Percentiles rank a stretch among this genome's conserved stretches.
phyloP scores from a whole-genome alignment of 345 rosid genomes.

The Hirschfeldia incana region DNA sequence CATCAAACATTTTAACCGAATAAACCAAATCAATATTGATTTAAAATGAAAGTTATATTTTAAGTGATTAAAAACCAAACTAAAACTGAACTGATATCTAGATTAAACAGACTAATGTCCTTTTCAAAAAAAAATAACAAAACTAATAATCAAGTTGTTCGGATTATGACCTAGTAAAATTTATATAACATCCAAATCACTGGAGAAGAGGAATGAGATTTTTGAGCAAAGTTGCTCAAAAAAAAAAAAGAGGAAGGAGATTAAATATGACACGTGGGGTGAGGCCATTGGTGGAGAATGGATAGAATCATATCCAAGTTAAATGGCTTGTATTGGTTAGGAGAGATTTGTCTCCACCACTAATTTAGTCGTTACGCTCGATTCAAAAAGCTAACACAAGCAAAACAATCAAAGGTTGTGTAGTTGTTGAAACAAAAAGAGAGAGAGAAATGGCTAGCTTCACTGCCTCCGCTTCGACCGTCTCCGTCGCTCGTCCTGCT shows the following conservation, averaged over 20 bases:
- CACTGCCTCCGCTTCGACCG: conserved; percentile 54
- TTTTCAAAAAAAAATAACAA: no score
- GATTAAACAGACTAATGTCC: no score
- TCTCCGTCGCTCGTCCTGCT: conserved; percentile 49
- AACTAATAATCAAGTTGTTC: no score
- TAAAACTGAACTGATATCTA: no score
- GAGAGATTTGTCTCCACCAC: conserved; percentile 29
- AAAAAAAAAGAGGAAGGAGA: conserved; percentile 29
- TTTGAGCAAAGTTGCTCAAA: no score
- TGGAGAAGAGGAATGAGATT: neutral
- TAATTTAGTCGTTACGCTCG: conserved; percentile 12
- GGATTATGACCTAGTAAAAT: neutral
- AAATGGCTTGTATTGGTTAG: conserved; percentile 37
- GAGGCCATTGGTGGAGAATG: conserved; percentile 45
- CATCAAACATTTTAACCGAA: no score
- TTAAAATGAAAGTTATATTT: no score
- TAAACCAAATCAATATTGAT: no score
- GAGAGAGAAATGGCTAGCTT: conserved; percentile 39
- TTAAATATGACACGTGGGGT: conserved; percentile 61
- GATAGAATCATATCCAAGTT: conserved; percentile 64
- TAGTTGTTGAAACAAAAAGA: conserved; percentile 1
- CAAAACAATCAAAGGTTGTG: conserved; percentile 12
- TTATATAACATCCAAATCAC: neutral
- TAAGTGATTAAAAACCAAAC: no score
- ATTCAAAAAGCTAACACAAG: conserved; percentile 32